Evolutionary conservation across 495 filamentous ascomycete genomes (phyloP), one percentile per base, ranked within the genome.

Genomic region (Physcia stellaris): DNA sequence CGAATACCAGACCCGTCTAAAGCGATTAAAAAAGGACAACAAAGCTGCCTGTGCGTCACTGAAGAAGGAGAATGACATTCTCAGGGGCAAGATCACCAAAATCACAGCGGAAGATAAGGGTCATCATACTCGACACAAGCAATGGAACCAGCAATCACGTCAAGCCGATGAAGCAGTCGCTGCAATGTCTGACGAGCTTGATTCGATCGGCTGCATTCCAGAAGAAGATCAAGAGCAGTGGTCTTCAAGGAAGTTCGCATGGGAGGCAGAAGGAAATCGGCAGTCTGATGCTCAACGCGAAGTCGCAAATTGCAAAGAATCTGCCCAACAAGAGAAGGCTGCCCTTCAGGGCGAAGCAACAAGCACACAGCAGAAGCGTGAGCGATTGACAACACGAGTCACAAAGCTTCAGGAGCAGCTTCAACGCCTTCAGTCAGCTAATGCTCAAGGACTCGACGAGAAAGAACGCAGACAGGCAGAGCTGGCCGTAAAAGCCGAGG

Each of bases 51-150:
- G 80, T 43, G 75, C 79, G 31, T 67, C 72, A 23, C 56, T 85
- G 37, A 77, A 73, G 48, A 92, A 78, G 58, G 86, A 95, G 48
- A 73, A 88, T 37, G 82, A 92, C 48, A 80, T 74, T 37, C 74
- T 79, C 36, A 74, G 67, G 30, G 56, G 55, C n/a, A 67, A 70
- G 24, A 80, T 80, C 44, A 70, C 68, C 48, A 79, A 77, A 26
- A 75, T 83, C 35, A 81, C 82, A 44, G 78, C 77, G 34, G 78
- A 78, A 48, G 87, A 95, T 52, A 87, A 90, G 49, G 72, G 79
- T 44, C 75, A 83, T 47, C 75, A 79, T 41, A 83, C 87, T 51
- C 83, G 86, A 47, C 70, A 80, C 24, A 67, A 80, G 39, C 77
- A 81, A 44, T 73, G 82, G 49, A 81, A 80, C 52, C 78, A 79